phyloP scores from a whole-genome alignment of 106 monocot genomes.

The Dendrobium nobile region DNA sequence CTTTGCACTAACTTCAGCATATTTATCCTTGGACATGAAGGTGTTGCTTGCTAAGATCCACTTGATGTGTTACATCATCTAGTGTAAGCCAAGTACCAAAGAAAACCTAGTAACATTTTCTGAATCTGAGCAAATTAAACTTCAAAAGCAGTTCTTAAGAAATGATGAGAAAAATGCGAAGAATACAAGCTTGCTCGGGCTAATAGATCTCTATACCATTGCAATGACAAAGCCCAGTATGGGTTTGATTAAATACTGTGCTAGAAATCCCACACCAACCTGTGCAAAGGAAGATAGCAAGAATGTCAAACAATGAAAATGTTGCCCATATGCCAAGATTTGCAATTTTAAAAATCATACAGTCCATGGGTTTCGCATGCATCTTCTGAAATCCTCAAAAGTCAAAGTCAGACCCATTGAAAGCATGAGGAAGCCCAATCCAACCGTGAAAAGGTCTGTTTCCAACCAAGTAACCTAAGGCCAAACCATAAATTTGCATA shows the following conservation, averaged over 20 bases:
- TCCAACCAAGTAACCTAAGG: conserved; percentile 94
- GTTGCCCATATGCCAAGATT: background rate
- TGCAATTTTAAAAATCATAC: conserved; percentile 31
- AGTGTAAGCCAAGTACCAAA: background rate
- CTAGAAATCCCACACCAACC: conserved; percentile 96
- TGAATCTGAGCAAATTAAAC: background rate
- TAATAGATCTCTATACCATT: conserved; percentile 42
- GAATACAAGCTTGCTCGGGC: background rate
- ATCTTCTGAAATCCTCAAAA: conserved; percentile 95
- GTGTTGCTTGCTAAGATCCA: no score
- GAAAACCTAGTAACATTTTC: background rate
- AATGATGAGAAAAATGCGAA: background rate
- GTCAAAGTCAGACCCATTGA: conserved; percentile 97
- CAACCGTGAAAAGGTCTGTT: conserved; percentile 94
- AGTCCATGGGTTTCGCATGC: conserved; percentile 97
- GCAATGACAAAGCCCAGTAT: conserved; percentile 76
- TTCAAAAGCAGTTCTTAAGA: background rate
- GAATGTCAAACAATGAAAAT: conserved; percentile 6
- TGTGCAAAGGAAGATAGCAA: conserved; percentile 19
- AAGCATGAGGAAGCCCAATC: conserved; percentile 97
- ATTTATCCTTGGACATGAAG: no score
- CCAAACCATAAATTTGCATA: conserved; percentile 1
- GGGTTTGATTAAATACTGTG: conserved; percentile 90
- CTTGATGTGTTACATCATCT: no score
- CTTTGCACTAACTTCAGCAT: no score